Conservation (phyloP, 1,139 yeast genomes). For the Suhomyces bolitotheri region DNA sequence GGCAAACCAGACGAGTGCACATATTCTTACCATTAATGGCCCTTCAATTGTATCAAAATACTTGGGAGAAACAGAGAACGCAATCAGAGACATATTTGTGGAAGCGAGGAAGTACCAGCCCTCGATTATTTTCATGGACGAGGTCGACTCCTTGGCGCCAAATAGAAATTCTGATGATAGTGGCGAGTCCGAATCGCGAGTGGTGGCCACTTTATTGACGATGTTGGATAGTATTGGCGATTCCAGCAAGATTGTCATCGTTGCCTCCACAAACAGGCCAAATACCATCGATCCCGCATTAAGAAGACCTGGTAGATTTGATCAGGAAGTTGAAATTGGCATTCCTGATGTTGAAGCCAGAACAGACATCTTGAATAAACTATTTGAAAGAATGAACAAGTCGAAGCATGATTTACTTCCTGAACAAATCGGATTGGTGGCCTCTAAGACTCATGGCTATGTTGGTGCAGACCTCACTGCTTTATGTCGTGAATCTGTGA, state of each 20-base stretch:
- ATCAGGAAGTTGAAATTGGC: conserved; percentile 79
- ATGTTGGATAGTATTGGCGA: conserved; percentile 88
- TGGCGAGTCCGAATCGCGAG: conserved; percentile 86
- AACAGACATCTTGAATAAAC: conserved; percentile 60
- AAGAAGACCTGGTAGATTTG: conserved; percentile 74
- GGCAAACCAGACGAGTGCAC: conserved; percentile 72
- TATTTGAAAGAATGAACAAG: conserved; percentile 57
- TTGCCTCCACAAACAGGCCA: conserved; percentile 81
- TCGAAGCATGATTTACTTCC: conserved; percentile 54
- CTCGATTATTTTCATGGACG: conserved; percentile 83
- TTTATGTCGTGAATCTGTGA: conserved; percentile 81
- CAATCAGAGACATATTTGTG: conserved; percentile 73
- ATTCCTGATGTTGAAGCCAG: conserved; percentile 74
- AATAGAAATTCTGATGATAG: conserved; percentile 78
- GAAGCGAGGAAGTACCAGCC: conserved; percentile 90
- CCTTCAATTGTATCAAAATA: conserved; percentile 92
- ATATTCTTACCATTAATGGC: conserved; percentile 81
- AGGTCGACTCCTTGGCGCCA: conserved; percentile 88
- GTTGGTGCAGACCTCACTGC: conserved; percentile 92
- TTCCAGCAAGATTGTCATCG: conserved; percentile 67
- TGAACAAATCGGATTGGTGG: conserved; percentile 57
- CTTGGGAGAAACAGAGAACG: conserved; percentile 88
- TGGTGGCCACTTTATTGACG: conserved; percentile 84
- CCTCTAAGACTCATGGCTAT: conserved; percentile 71
- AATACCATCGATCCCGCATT: conserved; percentile 66